Evolutionary conservation across 2,329 filamentous ascomycete genomes (phyloP), one percentile per base, ranked within the genome.

Genomic region (Metarhizium humberi): DNA sequence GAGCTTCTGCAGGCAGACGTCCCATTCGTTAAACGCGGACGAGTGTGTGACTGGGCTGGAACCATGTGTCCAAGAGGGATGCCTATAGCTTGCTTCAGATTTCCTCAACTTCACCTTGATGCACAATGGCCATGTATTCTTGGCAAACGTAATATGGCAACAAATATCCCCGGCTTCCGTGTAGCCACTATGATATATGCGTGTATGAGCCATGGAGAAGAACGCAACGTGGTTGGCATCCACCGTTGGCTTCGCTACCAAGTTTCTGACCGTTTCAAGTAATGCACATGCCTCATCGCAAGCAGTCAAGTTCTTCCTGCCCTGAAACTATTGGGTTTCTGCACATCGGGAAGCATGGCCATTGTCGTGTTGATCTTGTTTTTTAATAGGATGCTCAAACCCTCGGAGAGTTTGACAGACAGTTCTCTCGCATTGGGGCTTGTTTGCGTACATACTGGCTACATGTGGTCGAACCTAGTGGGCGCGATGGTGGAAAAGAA

Each of bases 391-490:
- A 25, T 52, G 1, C 57, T 70, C 16, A 55, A 66, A 43, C 59
- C 69, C 0, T 62, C 65, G 1, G 69, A 71, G 43, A 62, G 1
- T 70, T 69, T 57, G 58, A 72, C 34, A 53, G 1, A 61, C 70
- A 4, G 59, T 71, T 2, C 61, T 25, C 25, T 25, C 67, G 63
- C 8, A 38, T 62, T 2, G 69, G 66, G 2, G 55, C 49, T 13
- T 38, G 30, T 48, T 61, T 64, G 25, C 34, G 49, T n/a, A 51
- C 45, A 16, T 58, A 54, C 13, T 34, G 30, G 6, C 46, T 18
- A 6, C 46, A 25, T 45, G 14, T 36, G 16, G 40, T 43, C 52
- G 36, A 51, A 25, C 3, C 4, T 30, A 20, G 6, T 20, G 20
- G 20, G 20, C 20, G 20, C 20, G 29, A 18, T 20, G 29, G 25